Conservation (phyloP, 2,329 filamentous ascomycete genomes). For the Ciborinia camelliae region DNA sequence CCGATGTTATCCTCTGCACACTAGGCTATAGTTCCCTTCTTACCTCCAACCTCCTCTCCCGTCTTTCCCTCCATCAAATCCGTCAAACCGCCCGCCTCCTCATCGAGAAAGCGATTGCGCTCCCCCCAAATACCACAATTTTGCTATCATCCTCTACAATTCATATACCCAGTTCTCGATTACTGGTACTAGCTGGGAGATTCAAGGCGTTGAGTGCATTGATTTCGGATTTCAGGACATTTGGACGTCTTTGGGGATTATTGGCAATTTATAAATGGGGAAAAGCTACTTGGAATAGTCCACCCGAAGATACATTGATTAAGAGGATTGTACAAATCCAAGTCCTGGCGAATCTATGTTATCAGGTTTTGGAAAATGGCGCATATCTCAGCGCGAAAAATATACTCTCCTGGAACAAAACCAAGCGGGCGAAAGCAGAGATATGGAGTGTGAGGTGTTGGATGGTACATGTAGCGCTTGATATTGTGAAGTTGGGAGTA, state of each 20-base stretch:
- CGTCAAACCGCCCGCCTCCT: slow-evolving; percentile 50
- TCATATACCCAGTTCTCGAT: slow-evolving; percentile 29
- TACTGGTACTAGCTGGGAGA: slow-evolving; percentile 46
- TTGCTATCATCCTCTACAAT: slow-evolving; percentile 36
- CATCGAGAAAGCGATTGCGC: slow-evolving; percentile 50
- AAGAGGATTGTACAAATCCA: slow-evolving; percentile 62
- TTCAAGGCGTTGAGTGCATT: slow-evolving; percentile 62
- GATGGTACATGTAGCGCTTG: slow-evolving; percentile 72
- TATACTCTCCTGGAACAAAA: slow-evolving; percentile 57
- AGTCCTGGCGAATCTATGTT: slow-evolving; percentile 63
- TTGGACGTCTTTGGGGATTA: slow-evolving; percentile 72
- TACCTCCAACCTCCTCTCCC: slow-evolving; percentile 48
- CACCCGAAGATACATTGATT: slow-evolving; percentile 44
- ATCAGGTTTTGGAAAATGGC: slow-evolving; percentile 79
- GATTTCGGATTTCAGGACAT: slow-evolving; percentile 68
- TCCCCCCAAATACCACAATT: slow-evolving; percentile 50
- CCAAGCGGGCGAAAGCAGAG: slow-evolving; percentile 59
- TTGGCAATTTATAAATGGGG: slow-evolving; percentile 70
- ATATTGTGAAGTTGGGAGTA: slow-evolving; percentile 61
- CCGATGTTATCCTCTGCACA: slow-evolving; percentile 67
- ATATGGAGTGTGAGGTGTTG: slow-evolving; percentile 77
- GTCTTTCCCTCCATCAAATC: slow-evolving; percentile 56
- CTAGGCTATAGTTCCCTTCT: slow-evolving; percentile 65
- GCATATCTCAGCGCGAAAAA: slow-evolving; percentile 74
- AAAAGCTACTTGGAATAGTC: slow-evolving; percentile 43